Evolutionary conservation across 2,329 filamentous ascomycete species (phyloP).

Genomic region (Diaporthe sp.): DNA sequence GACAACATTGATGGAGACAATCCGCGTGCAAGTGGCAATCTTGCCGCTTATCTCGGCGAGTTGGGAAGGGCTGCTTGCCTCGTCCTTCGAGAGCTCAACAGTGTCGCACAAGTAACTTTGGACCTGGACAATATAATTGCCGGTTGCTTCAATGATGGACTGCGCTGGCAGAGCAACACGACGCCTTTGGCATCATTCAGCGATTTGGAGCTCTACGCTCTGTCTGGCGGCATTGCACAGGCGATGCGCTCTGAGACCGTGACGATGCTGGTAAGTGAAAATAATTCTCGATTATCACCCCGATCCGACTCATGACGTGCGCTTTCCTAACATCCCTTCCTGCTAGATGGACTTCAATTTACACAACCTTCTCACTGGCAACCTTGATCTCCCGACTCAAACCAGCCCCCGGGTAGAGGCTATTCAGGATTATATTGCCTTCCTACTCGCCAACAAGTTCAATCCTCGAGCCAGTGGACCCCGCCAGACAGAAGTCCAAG

Average conservation of each 20-base stretch:
- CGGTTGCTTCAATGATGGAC: slow-evolving; percentile 31
- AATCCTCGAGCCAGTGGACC: not conserved
- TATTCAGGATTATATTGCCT: slow-evolving; percentile 32
- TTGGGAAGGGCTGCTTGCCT: slow-evolving; percentile 30
- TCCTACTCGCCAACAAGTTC: slow-evolving; percentile 39
- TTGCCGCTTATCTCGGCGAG: slow-evolving; percentile 36
- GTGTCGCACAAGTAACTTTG: slow-evolving; percentile 33
- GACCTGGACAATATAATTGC: slow-evolving; percentile 30
- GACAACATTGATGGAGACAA: not conserved
- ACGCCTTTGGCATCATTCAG: slow-evolving; percentile 14
- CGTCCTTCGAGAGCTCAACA: slow-evolving; percentile 34
- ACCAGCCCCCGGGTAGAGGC: slow-evolving; percentile 8
- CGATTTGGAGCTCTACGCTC: slow-evolving; percentile 14
- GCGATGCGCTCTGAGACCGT: slow-evolving; percentile 31
- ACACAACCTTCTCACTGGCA: slow-evolving; percentile 14
- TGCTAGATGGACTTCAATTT: slow-evolving; percentile 18
- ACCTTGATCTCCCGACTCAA: not conserved
- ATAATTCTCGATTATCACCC: not conserved
- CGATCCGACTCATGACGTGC: not conserved
- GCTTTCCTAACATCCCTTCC: not conserved
- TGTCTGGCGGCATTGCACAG: slow-evolving; percentile 33
- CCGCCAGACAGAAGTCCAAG: not conserved
- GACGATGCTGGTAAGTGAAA: slow-evolving; percentile 29
- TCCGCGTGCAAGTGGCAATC: not conserved
- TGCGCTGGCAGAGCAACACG: not conserved